Percentiles rank a stretch among this genome's conserved stretches.
These are phyloP conservation scores for Prunus mira DNA, from an alignment of 306 rosid species.

Conservation along the genomic window DNA sequence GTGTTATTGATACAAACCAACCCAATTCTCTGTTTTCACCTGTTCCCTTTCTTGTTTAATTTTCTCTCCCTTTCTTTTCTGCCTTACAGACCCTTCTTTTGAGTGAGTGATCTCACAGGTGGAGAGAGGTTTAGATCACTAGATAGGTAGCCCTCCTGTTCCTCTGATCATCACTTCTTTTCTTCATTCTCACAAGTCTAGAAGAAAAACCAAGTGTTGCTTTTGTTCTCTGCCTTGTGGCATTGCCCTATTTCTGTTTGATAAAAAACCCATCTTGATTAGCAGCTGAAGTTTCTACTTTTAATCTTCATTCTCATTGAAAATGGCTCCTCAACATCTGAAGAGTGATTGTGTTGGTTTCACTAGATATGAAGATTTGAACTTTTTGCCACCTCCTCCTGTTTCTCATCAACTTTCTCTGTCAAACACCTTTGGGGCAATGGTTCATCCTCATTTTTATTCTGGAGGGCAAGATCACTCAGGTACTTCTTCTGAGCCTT, in stretches of 20 bases:
- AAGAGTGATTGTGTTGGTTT: constrained; percentile 25
- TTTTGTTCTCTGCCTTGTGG: constrained; percentile 14
- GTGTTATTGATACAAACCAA: background rate
- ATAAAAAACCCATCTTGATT: background rate
- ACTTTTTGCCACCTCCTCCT: constrained; percentile 24
- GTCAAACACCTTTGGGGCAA: constrained; percentile 2
- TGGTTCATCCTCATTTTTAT: background rate
- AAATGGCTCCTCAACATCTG: constrained; percentile 41
- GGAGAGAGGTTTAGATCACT: background rate
- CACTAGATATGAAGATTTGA: constrained; percentile 19
- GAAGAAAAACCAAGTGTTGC: background rate
- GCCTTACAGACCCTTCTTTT: constrained; percentile 6
- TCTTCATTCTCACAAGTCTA: background rate
- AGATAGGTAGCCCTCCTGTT: no score
- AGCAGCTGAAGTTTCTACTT: background rate
- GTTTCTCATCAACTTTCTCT: constrained; percentile 20
- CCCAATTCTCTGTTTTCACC: constrained; percentile 9
- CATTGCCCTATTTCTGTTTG: background rate
- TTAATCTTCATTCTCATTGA: background rate
- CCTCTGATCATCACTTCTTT: background rate
- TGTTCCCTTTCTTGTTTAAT: background rate
- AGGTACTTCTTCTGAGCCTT: constrained; percentile 28
- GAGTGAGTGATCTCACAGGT: background rate
- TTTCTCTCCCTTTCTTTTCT: constrained; percentile 15
- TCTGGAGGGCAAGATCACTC: background rate